Evolutionary conservation across 202 grass and related monocot genomes (phyloP), one percentile per base, ranked within the genome.

Genomic region (Schoenoplectus triqueter): DNA sequence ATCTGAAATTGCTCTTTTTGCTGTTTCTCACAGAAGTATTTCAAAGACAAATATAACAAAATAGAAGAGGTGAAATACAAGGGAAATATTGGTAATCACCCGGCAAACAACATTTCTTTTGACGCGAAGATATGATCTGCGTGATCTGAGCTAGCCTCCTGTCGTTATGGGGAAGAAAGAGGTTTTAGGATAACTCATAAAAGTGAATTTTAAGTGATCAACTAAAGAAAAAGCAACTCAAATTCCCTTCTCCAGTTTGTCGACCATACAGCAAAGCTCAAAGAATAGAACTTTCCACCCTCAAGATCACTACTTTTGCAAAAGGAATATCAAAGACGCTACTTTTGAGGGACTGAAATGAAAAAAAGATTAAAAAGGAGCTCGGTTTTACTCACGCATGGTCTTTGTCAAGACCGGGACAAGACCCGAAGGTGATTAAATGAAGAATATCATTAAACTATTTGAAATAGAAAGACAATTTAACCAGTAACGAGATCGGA

Each of bases 291-390:
- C 72, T 76, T 76, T 56, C 72, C 49, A 55, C 10, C 50, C 48
- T 21, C 40, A 81, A 81, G 44, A 81, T 47, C 41, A 64, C 61
- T 81, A 45, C 61, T 81, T 81, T 81, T 49, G 61, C 56, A 47
- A 49, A 66, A 65, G 59, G 61, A 81, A 65, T 62, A 81, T 81
- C 59, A 48, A 65, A 81, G 57, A 81, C 42, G 78, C 78, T 15
- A 81, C 78, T 64, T 65, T 46, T 64, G 61, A 81, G 78, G 78
- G 78, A 47, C 41, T 81, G 45, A 81, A 81, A 49, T 48, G 59
- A 64, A 81, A 81, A 79, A 63, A 47, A 7, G n/a, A 14, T 5
- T 31, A 31, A 18, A 11, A 81, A 64, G 18, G 41, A 47, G 7
- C 41, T 81, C 31, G 17, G 6, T 64, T 39, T 81, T 59, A 10